phyloP scores from a whole-genome alignment of 2,329 filamentous ascomycete species.

The Aspergillus persii region DNA sequence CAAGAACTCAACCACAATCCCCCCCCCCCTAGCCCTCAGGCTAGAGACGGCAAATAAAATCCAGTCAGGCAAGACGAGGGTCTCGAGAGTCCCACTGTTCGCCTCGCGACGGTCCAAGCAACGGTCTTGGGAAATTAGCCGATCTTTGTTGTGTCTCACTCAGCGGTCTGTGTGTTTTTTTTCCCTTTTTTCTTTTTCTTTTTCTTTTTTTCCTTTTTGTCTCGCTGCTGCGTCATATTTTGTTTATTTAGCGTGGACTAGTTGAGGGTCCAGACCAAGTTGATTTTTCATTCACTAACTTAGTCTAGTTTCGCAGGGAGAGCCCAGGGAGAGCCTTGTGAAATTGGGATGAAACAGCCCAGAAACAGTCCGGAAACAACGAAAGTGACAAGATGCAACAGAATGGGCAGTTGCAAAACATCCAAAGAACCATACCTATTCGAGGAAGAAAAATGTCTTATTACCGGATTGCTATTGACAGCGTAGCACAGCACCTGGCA shows the following conservation, averaged over 20 bases:
- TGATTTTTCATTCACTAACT: not conserved
- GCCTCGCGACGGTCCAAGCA: not conserved
- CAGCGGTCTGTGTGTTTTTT: not conserved
- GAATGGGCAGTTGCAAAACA: not conserved
- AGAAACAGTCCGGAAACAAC: constrained; percentile 12
- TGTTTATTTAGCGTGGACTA: not conserved
- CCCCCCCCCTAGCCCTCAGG: not conserved
- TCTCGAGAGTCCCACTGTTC: not conserved
- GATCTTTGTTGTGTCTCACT: not conserved
- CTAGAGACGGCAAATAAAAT: not conserved
- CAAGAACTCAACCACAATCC: too few relatives aligned
- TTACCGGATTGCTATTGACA: constrained; percentile 1
- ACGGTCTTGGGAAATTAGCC: not conserved
- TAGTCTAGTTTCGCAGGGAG: not conserved
- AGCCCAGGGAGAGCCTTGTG: not conserved
- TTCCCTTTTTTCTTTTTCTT: not conserved
- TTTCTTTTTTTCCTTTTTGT: not conserved
- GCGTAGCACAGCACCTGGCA: not conserved
- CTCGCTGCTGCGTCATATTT: not conserved
- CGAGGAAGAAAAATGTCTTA: constrained; percentile 1
- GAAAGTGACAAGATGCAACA: not conserved
- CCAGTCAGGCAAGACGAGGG: not conserved
- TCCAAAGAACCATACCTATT: not conserved
- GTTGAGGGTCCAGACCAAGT: not conserved
- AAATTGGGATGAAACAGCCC: constrained; percentile 6